Evolutionary conservation across 805 yeast species (phyloP).

Genomic region (Nakazawaea anatomiae): DNA sequence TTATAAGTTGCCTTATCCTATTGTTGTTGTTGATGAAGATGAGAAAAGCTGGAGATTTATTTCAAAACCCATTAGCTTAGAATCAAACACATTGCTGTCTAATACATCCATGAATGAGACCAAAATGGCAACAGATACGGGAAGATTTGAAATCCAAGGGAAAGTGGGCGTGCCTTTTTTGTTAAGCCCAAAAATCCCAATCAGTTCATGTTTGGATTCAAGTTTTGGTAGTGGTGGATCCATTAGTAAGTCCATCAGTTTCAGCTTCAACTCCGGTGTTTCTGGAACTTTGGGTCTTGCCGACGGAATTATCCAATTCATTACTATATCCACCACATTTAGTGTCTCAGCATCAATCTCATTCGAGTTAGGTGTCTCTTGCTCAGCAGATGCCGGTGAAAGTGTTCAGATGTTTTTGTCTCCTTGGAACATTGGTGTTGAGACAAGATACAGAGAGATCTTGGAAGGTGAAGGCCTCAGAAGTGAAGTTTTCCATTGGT

Average conservation of each 20-base stretch:
- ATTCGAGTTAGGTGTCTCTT: neutral
- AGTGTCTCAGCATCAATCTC: neutral
- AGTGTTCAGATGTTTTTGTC: slow-evolving; percentile 9
- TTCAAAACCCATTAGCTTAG: neutral
- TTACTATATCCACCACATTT: neutral
- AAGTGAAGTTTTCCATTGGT: neutral
- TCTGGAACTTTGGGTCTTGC: neutral
- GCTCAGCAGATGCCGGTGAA: slow-evolving; percentile 8
- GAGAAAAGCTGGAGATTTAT: neutral
- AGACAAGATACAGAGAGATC: neutral
- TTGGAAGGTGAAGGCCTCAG: neutral
- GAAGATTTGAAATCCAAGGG: slow-evolving; percentile 6
- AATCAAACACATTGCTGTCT: neutral
- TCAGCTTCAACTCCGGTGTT: slow-evolving; percentile 2
- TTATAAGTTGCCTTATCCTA: neutral
- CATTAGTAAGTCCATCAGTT: slow-evolving; percentile 1
- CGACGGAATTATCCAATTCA: neutral
- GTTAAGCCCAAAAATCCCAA: slow-evolving; percentile 1
- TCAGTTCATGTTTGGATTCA: slow-evolving; percentile 7
- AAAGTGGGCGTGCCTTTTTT: neutral
- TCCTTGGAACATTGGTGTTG: slow-evolving; percentile 3
- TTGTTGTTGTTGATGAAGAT: neutral
- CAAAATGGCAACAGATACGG: neutral
- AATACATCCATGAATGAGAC: neutral
- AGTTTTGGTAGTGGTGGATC: slow-evolving; percentile 7